These are phyloP conservation scores for Calamus simplicifolius DNA, from an alignment of 176 grass and related monocot genomes.

Conservation along the genomic window DNA sequence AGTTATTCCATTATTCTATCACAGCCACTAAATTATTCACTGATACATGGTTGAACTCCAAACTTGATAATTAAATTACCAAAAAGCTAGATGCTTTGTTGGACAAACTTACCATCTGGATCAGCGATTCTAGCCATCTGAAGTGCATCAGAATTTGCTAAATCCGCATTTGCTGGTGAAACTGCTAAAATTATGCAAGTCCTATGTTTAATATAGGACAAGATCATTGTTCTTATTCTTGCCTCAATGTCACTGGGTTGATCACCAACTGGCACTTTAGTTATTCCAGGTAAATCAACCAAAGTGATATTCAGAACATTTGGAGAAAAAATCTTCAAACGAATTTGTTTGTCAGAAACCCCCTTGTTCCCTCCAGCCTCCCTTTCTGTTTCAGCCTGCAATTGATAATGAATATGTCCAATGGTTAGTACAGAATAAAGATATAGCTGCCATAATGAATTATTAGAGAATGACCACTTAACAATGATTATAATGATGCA, in stretches of 20 bases:
- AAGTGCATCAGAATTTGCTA: constrained; percentile 97
- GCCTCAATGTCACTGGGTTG: constrained; percentile 98
- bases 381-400: constrained; percentile 83
- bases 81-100: not conserved
- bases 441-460: too few species aligned
- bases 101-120: constrained; percentile 67
- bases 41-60: too few species aligned
- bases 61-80: too few species aligned
- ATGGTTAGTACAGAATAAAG: too few species aligned
- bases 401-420: not conserved
- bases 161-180: constrained; percentile 97
- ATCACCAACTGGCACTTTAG: constrained; percentile 96
- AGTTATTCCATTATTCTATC: too few species aligned
- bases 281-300: constrained; percentile 96
- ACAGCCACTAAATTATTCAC: too few species aligned
- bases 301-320: constrained; percentile 98
- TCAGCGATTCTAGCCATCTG: constrained; percentile 89
- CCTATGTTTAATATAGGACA: constrained; percentile 93
- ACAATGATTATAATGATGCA: too few species aligned
- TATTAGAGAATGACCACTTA: too few species aligned
- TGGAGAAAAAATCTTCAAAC: constrained; percentile 92
- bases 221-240: constrained; percentile 97
- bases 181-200: constrained; percentile 97
- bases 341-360: constrained; percentile 89
- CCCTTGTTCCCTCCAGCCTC: constrained; percentile 90